These are phyloP conservation scores for Blepharisma undulans DNA, from an alignment of 169 alveolate genomes.

Conservation along the genomic window DNA sequence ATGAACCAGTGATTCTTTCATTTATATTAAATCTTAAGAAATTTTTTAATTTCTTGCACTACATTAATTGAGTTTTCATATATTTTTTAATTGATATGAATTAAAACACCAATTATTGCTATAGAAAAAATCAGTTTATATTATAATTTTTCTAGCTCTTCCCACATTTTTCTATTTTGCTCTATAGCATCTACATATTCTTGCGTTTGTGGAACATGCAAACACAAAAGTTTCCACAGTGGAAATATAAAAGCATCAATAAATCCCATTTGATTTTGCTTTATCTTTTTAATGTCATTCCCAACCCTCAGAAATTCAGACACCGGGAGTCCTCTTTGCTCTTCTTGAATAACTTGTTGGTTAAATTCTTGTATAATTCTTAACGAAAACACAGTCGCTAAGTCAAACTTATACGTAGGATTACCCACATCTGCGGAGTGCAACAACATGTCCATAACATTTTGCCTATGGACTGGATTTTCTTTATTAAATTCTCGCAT, in stretches of 20 bases:
- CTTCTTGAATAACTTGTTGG: conserved; percentile 25
- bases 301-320: conserved; percentile 32
- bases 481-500: background rate
- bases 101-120: background rate
- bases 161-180: conserved; percentile 20
- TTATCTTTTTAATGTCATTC: conserved; percentile 17
- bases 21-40: background rate
- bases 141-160: conserved; percentile 14
- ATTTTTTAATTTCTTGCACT: no score
- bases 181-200: conserved; percentile 19
- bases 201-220: background rate
- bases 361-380: conserved; percentile 33
- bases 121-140: background rate
- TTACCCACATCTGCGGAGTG: conserved; percentile 41
- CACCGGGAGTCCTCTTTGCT: conserved; percentile 26
- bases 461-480: conserved; percentile 2
- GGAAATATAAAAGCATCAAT: conserved; percentile 22
- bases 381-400: conserved; percentile 36
- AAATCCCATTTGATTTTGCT: conserved; percentile 35
- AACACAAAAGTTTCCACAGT: background rate
- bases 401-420: conserved; percentile 15
- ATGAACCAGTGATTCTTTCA: conserved; percentile 29
- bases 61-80: no score
- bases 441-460: conserved; percentile 6
- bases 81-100: no score